Evolutionary conservation across 257 asterid species (phyloP), one percentile per base, ranked within the genome.

Genomic region (Nicotiana knightiana): DNA sequence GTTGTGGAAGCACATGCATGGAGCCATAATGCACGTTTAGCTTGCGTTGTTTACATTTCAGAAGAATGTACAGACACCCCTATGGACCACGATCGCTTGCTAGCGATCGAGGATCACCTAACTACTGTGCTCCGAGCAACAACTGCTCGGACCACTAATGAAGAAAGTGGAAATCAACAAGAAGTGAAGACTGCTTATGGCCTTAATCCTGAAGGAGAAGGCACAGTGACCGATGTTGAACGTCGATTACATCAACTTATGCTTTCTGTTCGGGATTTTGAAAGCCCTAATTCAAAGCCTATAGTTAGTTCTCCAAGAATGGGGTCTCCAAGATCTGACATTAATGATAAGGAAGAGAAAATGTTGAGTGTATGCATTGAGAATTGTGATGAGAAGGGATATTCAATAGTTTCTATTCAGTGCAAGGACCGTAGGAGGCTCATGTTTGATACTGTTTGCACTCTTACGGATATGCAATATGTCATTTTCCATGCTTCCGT

Each of bases 361-460:
- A 81, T 71, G 75, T 65, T 87, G 1, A 78, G 88, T 12, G 92
- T 90, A 8, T 63, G 80, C 0, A 85, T 93, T 11, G 98, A 93
- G 86, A 90, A 91, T 70, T 93, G 98, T 81, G 61, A 85, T 3
- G 97, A 93, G 88, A 93, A 87, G 84, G 94, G 93, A 15, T 93
- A 93, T 63, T 90, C 96, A 0, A 89, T 93, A 12, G 94, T 91
- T 13, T 88, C 90, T 17, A 85, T 93, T 32, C 82, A 86, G 65
- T 87, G 96, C 90, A 92, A 83, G 85, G 98, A 93, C 77, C 82
- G 96, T 78, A 85, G 87, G 83, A 86, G 94, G 92, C 93, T 93
- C 5, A 88, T 92, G 97, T 93, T 93, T 12, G 98, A 93, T 80
- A 91, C 98, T 0, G 97, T 92, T 5, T 93, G 97, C 88, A 93